Evolutionary conservation across 129 eudicot genomes (phyloP).

Genomic region (Centaurea solstitialis): DNA sequence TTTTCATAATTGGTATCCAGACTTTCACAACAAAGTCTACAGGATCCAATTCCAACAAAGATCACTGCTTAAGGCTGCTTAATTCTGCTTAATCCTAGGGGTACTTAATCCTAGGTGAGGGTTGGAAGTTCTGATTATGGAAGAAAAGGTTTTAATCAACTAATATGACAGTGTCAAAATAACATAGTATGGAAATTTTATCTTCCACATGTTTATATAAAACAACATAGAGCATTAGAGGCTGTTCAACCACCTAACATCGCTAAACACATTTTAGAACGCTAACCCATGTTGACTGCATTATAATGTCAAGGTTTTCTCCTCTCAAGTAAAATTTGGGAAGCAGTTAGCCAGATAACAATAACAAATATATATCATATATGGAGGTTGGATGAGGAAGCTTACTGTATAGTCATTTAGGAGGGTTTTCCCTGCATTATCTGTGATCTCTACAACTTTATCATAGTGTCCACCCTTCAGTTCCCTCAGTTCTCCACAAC

Average conservation of each 20-base stretch:
- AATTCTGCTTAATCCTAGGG: not conserved
- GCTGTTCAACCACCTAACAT: not conserved
- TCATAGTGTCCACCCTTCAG: constrained; percentile 72
- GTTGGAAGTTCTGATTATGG: not conserved
- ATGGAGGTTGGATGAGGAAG: constrained; percentile 1
- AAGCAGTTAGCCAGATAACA: not conserved
- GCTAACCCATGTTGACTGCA: not conserved
- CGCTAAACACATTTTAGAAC: not conserved
- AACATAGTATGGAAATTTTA: not conserved
- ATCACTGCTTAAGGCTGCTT: not conserved
- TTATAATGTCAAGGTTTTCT: not conserved
- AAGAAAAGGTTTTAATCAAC: not conserved
- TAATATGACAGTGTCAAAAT: not conserved
- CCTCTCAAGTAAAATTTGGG: not conserved
- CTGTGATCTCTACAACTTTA: constrained; percentile 81
- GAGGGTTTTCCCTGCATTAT: constrained; percentile 85
- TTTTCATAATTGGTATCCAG: not conserved
- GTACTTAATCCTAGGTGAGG: not conserved
- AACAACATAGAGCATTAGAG: not conserved
- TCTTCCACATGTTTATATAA: not conserved
- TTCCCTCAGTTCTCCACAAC: constrained; percentile 77
- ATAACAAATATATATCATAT: not conserved
- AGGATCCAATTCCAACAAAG: not conserved
- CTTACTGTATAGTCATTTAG: constrained; percentile 73
- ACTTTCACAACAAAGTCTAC: not conserved